Base-by-base conservation (phyloP, 1,284 basidiomycete genomes). In the Boletellus deceptivus region DNA sequence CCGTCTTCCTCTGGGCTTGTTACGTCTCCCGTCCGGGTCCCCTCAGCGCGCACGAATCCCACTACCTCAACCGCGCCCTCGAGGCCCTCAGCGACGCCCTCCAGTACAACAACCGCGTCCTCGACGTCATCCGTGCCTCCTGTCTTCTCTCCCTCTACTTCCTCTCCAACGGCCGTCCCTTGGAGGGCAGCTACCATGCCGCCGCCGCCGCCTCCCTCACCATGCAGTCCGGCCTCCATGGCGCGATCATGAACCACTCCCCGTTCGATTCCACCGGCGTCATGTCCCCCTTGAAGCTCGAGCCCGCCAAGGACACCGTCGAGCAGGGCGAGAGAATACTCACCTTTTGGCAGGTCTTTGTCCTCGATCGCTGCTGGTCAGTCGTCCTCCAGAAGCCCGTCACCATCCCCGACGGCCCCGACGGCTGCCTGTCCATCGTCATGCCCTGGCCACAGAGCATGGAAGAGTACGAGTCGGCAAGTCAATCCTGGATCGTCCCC, bases 1-100 rank as follows among this genome's bases (percentile, higher is more conserved):
- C 86, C 52, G 84, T 90, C 59, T 90, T 82, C 64, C 77, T 90
- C 4, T 89, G 87, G 83, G 84, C 86, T 2, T 89, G 86, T 64
- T 87, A 84, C 63, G 76, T 89, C 40, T 88, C 86, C 16, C 76
- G 86, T 22, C 82, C 85, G 10, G 82, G 80, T 34, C 77, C 80
- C 4, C 72, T 88, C 13, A 79, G 77, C 58, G 79, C 82, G 48
- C 82, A 88, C 59, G 86, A 90, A 68, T 75, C 79, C 16, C 76
- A 82, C 49, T 89, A 86, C 61, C 78, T 89, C 48, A 70, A 70
- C 6, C 76, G 78, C 43, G 72, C 84, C 6, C 77, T 86, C 20
- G 76, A 83, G 24, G 75, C 77, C 0, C 73, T 86, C 50, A 76
- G 73, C 36, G 82, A 84, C 37, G 84, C 80, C 24, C 72, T 86